Base-by-base conservation (phyloP, 129 eudicot species). In the Glebionis coronaria region DNA sequence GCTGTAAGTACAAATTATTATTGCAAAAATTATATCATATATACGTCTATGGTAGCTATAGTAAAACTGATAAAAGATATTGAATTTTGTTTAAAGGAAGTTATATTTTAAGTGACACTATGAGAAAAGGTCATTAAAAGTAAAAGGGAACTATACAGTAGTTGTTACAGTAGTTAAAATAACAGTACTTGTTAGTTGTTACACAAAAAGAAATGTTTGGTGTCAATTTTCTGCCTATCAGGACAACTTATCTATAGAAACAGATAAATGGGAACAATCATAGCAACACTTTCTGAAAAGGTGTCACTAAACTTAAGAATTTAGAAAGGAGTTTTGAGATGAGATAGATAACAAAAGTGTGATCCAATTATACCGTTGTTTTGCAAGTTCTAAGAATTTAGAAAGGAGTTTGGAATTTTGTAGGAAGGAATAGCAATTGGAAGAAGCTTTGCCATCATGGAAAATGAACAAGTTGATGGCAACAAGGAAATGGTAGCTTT, bases 341-440 rank as follows among this genome's bases (percentile, higher is more conserved):
- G 38, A 31, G 38, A 31, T 31, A 31, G 38, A 31, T 31, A 5
- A 31, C 38, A 0, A 60, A 7, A 31, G 47, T 16, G 50, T 61
- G n/a, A 35, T 61, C 27, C 11, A 27, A 61, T 40, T 13, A 31
- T 42, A 19, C 42, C 7, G 20, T 20, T 18, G 2, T 61, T 15
- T 4, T 21, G 11, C 0, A 9, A 58, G 13, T 3, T 20, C 40
- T 16, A 23, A 56, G 38, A 9, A 59, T 13, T n/a, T 44, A 42
- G 11, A 56, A 29, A 67, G 4, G 11, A 56, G 20, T 29, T 40
- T 65, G 18, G 29, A 51, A 57, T 19, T n/a, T 44, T 71, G 28
- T 80, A 93, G 97, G 99, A 94, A 87, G 97, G 99, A 44, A 90
- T 89, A 59, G 95, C 99, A 11, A 90, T 94, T 18, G 99, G 97